Evolutionary conservation across 2,329 filamentous ascomycete genomes (phyloP), one percentile per base, ranked within the genome.

Genomic region (Emmonsiellopsis sp.): DNA sequence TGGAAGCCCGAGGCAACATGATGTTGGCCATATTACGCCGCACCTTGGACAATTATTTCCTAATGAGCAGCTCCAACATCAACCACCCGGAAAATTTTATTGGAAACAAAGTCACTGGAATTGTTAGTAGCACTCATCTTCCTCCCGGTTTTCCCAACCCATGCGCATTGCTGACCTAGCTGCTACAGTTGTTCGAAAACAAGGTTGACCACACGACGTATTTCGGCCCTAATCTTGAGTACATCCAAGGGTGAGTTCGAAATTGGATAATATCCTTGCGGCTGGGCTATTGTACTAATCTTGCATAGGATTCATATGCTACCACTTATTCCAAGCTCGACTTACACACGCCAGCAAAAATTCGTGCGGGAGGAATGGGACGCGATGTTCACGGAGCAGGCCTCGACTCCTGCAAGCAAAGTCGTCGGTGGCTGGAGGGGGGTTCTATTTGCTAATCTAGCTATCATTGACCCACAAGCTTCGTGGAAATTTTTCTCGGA

Each of bases 141-240:
- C 21, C 6, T 32, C 31, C 13, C 13, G 40, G 14, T 50, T 43
- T 44, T 2, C 14, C 37, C n/a, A 47, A 47, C 21, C 17, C 10
- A 13, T 42, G 39, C 21, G 8, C 6, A 27, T 10, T 43, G 17
- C 49, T 51, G 31, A 51, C 27, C 27, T 11, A 31, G 27, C 42
- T 21, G 3, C 9, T 36, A 27, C 53, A 75, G 71, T 67, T 95
- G 7, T 97, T 96, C 63, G 92, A 97, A 71, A 96, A 96, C 75
- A 97, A 97, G 72, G 80, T 90, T 52, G 88, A 97, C 67, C 89
- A 96, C 69, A 86, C 87, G 3, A 96, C 92, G 1, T 96, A 89
- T 71, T 96, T 96, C 63, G 88, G 88, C 45, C 68, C 74, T 49
- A 81, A 84, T 54, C 78, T 82, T 10, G 85, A 92, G 69, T 88